phyloP scores from a whole-genome alignment of 495 filamentous ascomycete species.

The Coniosporium apollinis region DNA sequence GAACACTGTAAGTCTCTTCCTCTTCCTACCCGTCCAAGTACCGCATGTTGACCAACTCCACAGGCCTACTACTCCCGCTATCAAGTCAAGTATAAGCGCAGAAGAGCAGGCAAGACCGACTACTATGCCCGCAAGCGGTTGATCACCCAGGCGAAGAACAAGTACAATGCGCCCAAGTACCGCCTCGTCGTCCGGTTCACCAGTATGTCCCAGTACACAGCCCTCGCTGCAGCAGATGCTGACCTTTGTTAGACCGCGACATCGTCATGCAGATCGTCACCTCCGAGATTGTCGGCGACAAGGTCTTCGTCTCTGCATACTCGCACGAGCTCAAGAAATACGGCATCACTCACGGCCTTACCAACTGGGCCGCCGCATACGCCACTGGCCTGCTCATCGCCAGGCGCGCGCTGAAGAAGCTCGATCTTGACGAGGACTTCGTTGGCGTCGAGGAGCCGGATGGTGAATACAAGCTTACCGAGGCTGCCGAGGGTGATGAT shows the following conservation, averaged over 20 bases:
- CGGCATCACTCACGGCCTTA: slow-evolving; percentile 93
- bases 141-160: slow-evolving; percentile 99
- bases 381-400: slow-evolving; percentile 90
- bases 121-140: slow-evolving; percentile 99
- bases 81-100: slow-evolving; percentile 99
- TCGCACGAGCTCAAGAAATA: slow-evolving; percentile 93
- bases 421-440: slow-evolving; percentile 82
- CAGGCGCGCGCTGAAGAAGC: slow-evolving; percentile 91
- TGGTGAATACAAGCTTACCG: slow-evolving; percentile 87
- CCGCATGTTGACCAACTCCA: slow-evolving; percentile 10
- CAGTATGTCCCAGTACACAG: no score
- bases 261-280: slow-evolving; percentile 95
- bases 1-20: slow-evolving; percentile 96
- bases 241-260: no score
- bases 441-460: slow-evolving; percentile 83
- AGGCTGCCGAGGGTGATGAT: slow-evolving; percentile 68
- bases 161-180: slow-evolving; percentile 99
- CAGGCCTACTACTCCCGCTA: slow-evolving; percentile 38
- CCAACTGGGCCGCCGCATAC: slow-evolving; percentile 99
- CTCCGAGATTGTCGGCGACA: slow-evolving; percentile 94
- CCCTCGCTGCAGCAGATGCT: no score
- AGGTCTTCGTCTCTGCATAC: slow-evolving; percentile 86
- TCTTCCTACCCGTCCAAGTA: slow-evolving; percentile 24
- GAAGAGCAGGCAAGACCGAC: slow-evolving; percentile 94
- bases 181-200: slow-evolving; percentile 99